Evolutionary conservation across 2,329 filamentous ascomycete genomes (phyloP).

Genomic region (Ascochyta rabiei): DNA sequence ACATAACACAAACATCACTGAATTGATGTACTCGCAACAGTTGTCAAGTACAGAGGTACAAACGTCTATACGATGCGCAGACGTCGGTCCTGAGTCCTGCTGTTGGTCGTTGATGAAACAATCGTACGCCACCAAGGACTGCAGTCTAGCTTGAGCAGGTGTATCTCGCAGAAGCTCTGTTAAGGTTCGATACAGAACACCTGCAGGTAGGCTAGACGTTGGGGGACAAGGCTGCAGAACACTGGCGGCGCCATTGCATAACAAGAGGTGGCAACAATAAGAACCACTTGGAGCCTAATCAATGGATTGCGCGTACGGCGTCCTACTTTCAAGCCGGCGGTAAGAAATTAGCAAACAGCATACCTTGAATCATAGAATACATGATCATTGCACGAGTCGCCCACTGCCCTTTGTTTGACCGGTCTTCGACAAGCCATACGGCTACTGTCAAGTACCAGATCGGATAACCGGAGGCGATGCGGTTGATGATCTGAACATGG

Average conservation of each 20-base stretch:
- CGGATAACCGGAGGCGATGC: slow-evolving; percentile 85
- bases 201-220: background rate
- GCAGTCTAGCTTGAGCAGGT: background rate
- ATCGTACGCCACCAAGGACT: background rate
- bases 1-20: background rate
- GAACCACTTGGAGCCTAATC: background rate
- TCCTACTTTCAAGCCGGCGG: slow-evolving; percentile 68
- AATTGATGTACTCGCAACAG: too few species aligned
- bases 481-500: slow-evolving; percentile 92
- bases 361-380: slow-evolving; percentile 83
- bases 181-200: background rate
- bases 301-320: background rate
- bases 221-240: background rate
- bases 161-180: background rate
- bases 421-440: slow-evolving; percentile 23
- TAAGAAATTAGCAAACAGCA: slow-evolving; percentile 85
- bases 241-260: background rate
- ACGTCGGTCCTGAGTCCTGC: background rate
- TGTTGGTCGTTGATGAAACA: background rate
- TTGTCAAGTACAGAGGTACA: background rate
- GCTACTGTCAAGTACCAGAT: slow-evolving; percentile 88
- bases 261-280: background rate
- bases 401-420: slow-evolving; percentile 18
- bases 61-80: background rate
- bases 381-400: slow-evolving; percentile 65